phyloP scores from a whole-genome alignment of 768 basidiomycete genomes.

The Panus rudis region DNA sequence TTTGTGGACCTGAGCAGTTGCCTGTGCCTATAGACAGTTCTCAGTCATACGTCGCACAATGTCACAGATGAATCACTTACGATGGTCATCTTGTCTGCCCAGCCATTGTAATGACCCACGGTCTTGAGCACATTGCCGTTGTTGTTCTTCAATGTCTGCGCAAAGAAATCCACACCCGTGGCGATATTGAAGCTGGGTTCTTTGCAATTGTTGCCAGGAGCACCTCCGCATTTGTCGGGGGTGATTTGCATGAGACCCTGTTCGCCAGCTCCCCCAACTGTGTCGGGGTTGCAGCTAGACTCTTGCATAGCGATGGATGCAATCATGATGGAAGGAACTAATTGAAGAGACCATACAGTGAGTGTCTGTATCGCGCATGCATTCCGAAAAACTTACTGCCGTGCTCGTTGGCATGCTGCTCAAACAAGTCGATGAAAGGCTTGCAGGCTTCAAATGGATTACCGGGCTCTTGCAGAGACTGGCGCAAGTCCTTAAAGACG shows the following conservation, averaged over 20 bases:
- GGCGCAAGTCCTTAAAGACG: slow-evolving; percentile 36
- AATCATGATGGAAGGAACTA: slow-evolving; percentile 68
- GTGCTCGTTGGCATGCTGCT: slow-evolving; percentile 45
- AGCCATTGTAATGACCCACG: slow-evolving; percentile 76
- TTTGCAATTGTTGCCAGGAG: slow-evolving; percentile 37
- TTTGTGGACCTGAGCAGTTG: slow-evolving; percentile 48
- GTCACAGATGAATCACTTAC: slow-evolving; percentile 29
- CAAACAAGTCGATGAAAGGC: slow-evolving; percentile 45
- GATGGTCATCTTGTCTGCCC: slow-evolving; percentile 50
- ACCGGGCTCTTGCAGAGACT: slow-evolving; percentile 39
- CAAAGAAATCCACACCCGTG: slow-evolving; percentile 58
- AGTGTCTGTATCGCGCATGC: too few relatives aligned
- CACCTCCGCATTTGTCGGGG: slow-evolving; percentile 63
- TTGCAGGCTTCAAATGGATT: slow-evolving; percentile 57
- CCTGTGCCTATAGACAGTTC: slow-evolving; percentile 32
- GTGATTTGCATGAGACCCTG: slow-evolving; percentile 87
- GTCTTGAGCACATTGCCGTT: slow-evolving; percentile 48
- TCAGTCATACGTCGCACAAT: slow-evolving; percentile 1
- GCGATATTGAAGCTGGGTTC: slow-evolving; percentile 59
- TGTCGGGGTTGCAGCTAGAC: slow-evolving; percentile 58
- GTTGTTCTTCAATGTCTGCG: slow-evolving; percentile 38
- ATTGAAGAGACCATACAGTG: too few relatives aligned
- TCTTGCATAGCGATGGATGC: slow-evolving; percentile 91
- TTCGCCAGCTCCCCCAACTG: slow-evolving; percentile 71
- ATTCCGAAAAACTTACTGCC: slow-evolving; percentile 25